Percentiles rank a stretch among this genome's conserved stretches.
Conservation (phyloP, 192 early-diverging fungal species). For the Backusella tuberculispora region DNA sequence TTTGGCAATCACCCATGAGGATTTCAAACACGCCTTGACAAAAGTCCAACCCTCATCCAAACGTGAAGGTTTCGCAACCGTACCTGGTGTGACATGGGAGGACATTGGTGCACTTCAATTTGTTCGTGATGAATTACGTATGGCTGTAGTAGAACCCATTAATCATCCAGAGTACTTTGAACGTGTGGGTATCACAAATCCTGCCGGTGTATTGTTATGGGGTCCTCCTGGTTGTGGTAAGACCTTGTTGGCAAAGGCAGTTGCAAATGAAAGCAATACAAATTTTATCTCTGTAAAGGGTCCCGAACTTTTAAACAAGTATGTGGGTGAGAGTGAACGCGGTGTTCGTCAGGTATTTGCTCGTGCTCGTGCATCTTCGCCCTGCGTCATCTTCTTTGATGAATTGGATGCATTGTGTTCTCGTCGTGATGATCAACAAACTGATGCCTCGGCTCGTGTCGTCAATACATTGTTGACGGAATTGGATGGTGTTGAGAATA, state of each 20-base stretch:
- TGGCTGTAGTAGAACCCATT: constrained; percentile 97
- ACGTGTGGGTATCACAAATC: constrained; percentile 85
- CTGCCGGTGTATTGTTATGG: constrained; percentile 94
- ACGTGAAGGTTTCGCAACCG: constrained; percentile 98
- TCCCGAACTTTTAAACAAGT: constrained; percentile 97
- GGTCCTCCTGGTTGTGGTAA: constrained; percentile 99
- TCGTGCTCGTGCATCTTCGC: constrained; percentile 88
- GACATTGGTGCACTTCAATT: constrained; percentile 90
- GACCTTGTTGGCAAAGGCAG: constrained; percentile 96
- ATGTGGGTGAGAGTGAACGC: constrained; percentile 98
- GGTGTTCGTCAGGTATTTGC: constrained; percentile 95
- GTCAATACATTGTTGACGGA: constrained; percentile 98
- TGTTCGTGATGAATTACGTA: constrained; percentile 91
- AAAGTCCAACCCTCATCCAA: constrained; percentile 97
- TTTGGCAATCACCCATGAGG: constrained; percentile 79
- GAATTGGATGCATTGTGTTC: constrained; percentile 95
- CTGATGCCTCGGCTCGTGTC: constrained; percentile 88
- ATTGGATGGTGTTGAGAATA: constrained; percentile 91
- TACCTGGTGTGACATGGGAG: constrained; percentile 94
- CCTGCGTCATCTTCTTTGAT: constrained; percentile 98
- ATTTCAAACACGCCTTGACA: constrained; percentile 84
- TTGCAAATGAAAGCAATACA: constrained; percentile 95
- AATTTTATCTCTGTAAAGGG: constrained; percentile 99
- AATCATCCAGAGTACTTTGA: constrained; percentile 87
- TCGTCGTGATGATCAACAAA: constrained; percentile 87